Base-by-base conservation (phyloP, 2,329 filamentous ascomycete genomes). In the Neocucurbitaria cava region DNA sequence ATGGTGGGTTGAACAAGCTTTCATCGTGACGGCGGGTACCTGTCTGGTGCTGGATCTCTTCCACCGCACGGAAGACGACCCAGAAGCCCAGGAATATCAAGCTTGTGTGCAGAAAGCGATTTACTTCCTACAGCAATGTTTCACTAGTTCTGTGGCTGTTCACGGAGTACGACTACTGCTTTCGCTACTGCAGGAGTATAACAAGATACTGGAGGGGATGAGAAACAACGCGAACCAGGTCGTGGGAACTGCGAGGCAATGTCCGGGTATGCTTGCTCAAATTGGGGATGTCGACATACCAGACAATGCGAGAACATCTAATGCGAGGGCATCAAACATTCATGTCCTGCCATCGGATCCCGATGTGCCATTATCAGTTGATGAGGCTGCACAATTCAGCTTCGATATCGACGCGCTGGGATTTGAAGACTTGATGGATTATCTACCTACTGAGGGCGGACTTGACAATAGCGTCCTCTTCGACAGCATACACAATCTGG, bases 1-100 rank as follows among this genome's bases (percentile, higher is more conserved):
- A 13, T 68, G 78, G 49, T 80, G 78, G 78, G 77, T 79, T 8
- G 71, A 74, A 44, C 69, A 73, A 50, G 68, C 71, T 3, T 73
- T 73, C 39, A 52, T 69, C 3, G 68, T 73, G 23, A 73, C 71
- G 5, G 61, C 69, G 2, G 69, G 66, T 9, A 67, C 71, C 9
- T 69, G 64, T 38, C 55, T 73, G 5, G 53, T 62, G 7, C 53
- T 74, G 15, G 71, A 73, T 39, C 56, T 74, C 1, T 70, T 71
- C 39, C 61, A 74, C 43, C 59, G 66, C 10, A 45, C 49, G 3
- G 61, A 66, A 2, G 46, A 46, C 35, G 65, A 69, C 4, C 41
- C 56, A 18, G 69, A 74, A 54, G 61, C 59, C 5, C 49, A 49
- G 10, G 68, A 73, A 24, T 54, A 66, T 24, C 57, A 65, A 13